Evolutionary conservation across 495 filamentous ascomycete species (phyloP), one percentile per base, ranked within the genome.

Genomic region (Aspergillus heteromorphus): DNA sequence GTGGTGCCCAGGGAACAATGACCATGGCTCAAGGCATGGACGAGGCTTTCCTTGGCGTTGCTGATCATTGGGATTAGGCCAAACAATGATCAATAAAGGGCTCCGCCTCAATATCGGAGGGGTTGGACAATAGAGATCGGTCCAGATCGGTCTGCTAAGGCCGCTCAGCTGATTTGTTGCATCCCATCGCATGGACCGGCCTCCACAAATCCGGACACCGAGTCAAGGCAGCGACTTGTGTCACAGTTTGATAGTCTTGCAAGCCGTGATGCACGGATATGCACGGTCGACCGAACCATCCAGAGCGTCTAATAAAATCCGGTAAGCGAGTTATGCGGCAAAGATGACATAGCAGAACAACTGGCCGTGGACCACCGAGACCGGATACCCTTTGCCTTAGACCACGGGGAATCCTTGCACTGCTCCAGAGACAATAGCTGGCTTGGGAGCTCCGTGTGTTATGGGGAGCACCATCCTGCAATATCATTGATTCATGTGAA

Each of bases 281-380:
- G 20, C 40, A 23, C 17, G 40, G 8, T 19, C n/a, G 20, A 13
- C 20, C 40, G 17, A 43, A 10, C 40, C 40, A 43, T 27, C 43
- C 23, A 29, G 43, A n/a, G 43, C 43, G 19, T 16, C n/a, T 27
- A 47, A n/a, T n/a, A 29, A n/a, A 47, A 47, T 47, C 13, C 23
- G 16, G 13, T 47, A 47, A 47, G 21, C 43, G 43, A 47, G 43
- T 13, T 47, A 47, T 47, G 43, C 43, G 43, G 43, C 43, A 47
- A 17, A 23, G 43, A 16, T 23, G 23, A 47, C 21, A 29, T 23
- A 27, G 23, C 21, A 27, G 23, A 29, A 29, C 5, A 47, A 29
- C 1, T 27, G 10, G 16, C 21, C 11, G 7, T 6, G 23, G 17
- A 23, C 16, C 40, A 13, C 21, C 27, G 16, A 21, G 21, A 17